phyloP scores from a whole-genome alignment of 2,329 filamentous ascomycete species.

The Aspergillus sclerotialis region DNA sequence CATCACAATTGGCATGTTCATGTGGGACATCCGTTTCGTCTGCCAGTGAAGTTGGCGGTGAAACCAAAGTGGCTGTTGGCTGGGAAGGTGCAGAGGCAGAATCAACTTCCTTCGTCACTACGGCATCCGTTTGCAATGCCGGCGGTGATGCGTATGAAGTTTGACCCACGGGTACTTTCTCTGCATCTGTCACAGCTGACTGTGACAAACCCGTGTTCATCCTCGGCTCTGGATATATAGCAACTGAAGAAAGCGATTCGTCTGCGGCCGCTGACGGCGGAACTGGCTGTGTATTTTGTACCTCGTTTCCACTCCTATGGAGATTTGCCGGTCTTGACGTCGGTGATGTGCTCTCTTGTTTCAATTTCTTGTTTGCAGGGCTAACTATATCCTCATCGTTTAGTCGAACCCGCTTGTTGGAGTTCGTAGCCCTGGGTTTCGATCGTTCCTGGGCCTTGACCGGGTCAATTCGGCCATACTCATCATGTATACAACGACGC shows the following conservation, averaged over 20 bases:
- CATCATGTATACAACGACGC: slow-evolving; percentile 62
- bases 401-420: slow-evolving; percentile 47
- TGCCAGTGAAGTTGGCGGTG: slow-evolving; percentile 38
- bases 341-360: slow-evolving; percentile 27
- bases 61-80: slow-evolving; percentile 34
- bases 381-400: slow-evolving; percentile 32
- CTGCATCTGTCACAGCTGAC: slow-evolving; percentile 7
- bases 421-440: slow-evolving; percentile 51
- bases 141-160: slow-evolving; percentile 32
- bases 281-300: slow-evolving; percentile 8
- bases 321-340: slow-evolving; percentile 16
- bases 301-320: slow-evolving; percentile 11
- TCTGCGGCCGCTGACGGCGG: slow-evolving; percentile 10
- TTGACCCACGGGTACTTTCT: slow-evolving; percentile 18
- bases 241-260: too few relatives aligned
- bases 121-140: slow-evolving; percentile 26
- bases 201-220: slow-evolving; percentile 8
- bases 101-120: slow-evolving; percentile 22
- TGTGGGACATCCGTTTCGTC: slow-evolving; percentile 33
- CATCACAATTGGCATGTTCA: slow-evolving; percentile 22
- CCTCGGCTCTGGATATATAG: too few relatives aligned
- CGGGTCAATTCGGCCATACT: slow-evolving; percentile 57
- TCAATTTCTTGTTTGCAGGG: slow-evolving; percentile 24
- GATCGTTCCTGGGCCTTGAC: slow-evolving; percentile 56
- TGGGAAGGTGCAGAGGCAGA: slow-evolving; percentile 21